These are phyloP conservation scores for Wilcoxina mikolae DNA, from an alignment of 495 filamentous ascomycete species.

Conservation along the genomic window DNA sequence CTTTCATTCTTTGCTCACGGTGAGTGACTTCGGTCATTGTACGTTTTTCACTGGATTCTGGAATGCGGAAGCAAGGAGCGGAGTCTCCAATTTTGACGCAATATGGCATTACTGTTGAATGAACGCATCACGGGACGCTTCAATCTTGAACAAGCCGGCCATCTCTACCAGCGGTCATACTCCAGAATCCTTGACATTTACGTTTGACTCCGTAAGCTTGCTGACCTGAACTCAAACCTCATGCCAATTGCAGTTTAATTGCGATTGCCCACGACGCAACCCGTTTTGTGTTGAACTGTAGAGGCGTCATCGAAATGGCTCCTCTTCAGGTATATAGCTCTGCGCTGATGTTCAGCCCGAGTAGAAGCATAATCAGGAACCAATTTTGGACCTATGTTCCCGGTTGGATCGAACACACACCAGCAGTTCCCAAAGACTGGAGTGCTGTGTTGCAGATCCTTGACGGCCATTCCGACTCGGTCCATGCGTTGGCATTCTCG, in stretches of 20 bases:
- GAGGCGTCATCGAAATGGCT: conserved; percentile 16
- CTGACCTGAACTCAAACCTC: not conserved
- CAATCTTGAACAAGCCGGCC: no score
- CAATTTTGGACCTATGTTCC: conserved; percentile 9
- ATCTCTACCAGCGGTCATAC: no score
- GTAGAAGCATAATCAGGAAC: conserved; percentile 19
- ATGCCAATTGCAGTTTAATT: not conserved
- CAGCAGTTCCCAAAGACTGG: conserved; percentile 15
- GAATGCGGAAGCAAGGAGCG: no score
- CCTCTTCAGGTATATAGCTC: conserved; percentile 30
- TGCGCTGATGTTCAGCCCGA: conserved; percentile 29
- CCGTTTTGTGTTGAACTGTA: conserved; percentile 25
- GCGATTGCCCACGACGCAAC: not conserved
- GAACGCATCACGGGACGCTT: no score
- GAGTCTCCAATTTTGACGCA: no score
- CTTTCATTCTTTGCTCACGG: not conserved
- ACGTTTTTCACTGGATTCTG: no score
- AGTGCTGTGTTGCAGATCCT: conserved; percentile 13
- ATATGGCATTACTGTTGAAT: no score
- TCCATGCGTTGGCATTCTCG: conserved; percentile 10
- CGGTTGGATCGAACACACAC: conserved; percentile 12
- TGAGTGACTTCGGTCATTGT: not conserved
- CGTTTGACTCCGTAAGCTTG: not conserved
- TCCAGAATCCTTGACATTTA: conserved; percentile 22
- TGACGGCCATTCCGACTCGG: conserved; percentile 8